These are phyloP conservation scores for Brachypodium distachyon DNA, from an alignment of 202 grass and related monocot species.

Conservation along the genomic window DNA sequence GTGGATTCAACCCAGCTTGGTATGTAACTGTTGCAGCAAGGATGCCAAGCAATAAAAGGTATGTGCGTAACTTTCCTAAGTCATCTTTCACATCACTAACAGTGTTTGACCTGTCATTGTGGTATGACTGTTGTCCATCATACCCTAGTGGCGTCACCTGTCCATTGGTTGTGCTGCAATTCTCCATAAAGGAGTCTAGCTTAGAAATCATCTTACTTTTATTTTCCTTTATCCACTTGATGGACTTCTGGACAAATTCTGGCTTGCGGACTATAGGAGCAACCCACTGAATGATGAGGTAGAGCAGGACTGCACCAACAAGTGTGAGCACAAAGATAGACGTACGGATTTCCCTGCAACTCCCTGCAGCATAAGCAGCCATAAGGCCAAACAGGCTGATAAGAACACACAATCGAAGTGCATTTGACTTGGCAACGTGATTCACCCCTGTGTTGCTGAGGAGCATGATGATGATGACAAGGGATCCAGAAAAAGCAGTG, in stretches of 20 bases:
- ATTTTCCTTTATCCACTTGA: neutral
- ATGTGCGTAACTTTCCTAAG: slow-evolving; percentile 21
- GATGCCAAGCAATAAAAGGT: slow-evolving; percentile 37
- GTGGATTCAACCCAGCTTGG: slow-evolving; percentile 36
- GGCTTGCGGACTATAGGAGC: slow-evolving; percentile 12
- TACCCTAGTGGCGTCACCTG: slow-evolving; percentile 1
- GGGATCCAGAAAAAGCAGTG: slow-evolving; percentile 40
- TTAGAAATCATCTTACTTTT: neutral
- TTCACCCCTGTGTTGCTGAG: slow-evolving; percentile 32
- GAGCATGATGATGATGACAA: slow-evolving; percentile 65
- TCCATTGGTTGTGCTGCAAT: neutral
- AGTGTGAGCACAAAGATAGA: slow-evolving; percentile 45
- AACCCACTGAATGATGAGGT: slow-evolving; percentile 28
- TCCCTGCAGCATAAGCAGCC: slow-evolving; percentile 42
- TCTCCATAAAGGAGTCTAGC: neutral
- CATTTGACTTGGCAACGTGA: slow-evolving; percentile 31
- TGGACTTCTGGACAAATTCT: neutral
- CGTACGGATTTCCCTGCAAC: slow-evolving; percentile 30
- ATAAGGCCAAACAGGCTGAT: slow-evolving; percentile 38
- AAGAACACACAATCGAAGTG: slow-evolving; percentile 39
- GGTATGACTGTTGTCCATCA: neutral
- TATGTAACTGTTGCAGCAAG: slow-evolving; percentile 36
- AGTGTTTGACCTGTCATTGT: neutral
- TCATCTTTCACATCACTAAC: neutral
- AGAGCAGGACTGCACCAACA: slow-evolving; percentile 24